These are phyloP conservation scores for Hanseniaspora meyeri DNA, from an alignment of 805 yeast genomes.

Conservation along the genomic window DNA sequence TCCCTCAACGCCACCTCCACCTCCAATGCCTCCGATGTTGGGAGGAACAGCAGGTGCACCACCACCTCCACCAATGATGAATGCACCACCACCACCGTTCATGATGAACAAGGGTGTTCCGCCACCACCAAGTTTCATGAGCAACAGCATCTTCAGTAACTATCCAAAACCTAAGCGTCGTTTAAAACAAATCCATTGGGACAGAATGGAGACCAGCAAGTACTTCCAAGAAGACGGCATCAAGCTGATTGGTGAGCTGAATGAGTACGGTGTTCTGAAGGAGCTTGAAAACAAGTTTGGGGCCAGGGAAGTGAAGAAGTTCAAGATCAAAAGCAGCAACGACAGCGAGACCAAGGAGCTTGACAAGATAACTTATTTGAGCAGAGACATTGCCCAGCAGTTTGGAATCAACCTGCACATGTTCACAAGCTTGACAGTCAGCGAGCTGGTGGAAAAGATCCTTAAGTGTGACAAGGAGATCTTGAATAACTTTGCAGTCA, in stretches of 20 bases:
- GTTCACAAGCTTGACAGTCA: slow-evolving; percentile 50
- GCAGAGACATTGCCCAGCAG: slow-evolving; percentile 83
- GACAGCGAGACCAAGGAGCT: slow-evolving; percentile 19
- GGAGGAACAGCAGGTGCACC: slow-evolving; percentile 19
- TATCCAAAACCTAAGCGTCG: slow-evolving; percentile 61
- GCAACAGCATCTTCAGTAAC: slow-evolving; percentile 30
- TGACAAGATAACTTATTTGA: slow-evolving; percentile 53
- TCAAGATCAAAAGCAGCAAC: slow-evolving; percentile 20
- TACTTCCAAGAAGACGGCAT: slow-evolving; percentile 69
- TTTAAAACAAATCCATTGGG: slow-evolving; percentile 95
- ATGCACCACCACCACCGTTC: slow-evolving; percentile 25
- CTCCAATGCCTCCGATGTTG: slow-evolving; percentile 20
- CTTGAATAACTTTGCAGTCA: slow-evolving; percentile 52
- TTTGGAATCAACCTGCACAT: slow-evolving; percentile 86
- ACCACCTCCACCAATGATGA: slow-evolving; percentile 27
- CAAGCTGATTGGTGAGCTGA: slow-evolving; percentile 45
- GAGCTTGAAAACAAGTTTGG: slow-evolving; percentile 82
- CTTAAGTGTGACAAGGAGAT: slow-evolving; percentile 66
- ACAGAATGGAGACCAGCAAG: slow-evolving; percentile 70
- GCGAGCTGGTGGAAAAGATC: slow-evolving; percentile 55
- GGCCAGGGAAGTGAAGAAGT: slow-evolving; percentile 52
- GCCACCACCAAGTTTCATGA: not conserved
- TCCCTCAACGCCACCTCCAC: slow-evolving; percentile 21
- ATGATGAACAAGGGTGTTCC: slow-evolving; percentile 16
- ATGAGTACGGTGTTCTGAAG: slow-evolving; percentile 64